Percentiles rank a stretch among this genome's conserved stretches.
Conservation (phyloP, 306 rosid genomes). For the Vachellia pachyceras region DNA sequence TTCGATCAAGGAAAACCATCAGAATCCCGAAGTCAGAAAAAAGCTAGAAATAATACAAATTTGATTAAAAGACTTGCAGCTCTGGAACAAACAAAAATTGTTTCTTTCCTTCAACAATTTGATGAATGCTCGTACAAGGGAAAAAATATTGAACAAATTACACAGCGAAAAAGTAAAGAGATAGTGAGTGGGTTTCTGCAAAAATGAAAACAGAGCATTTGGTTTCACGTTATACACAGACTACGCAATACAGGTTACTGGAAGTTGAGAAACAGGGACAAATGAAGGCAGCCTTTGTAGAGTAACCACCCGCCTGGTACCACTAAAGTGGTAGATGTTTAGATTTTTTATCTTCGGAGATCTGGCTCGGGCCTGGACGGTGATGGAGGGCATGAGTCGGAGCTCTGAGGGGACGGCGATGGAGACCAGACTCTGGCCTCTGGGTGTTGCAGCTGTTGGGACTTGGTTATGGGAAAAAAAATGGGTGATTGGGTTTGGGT, state of each 20-base stretch:
- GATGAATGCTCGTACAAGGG: constrained; percentile 18
- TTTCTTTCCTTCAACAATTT: background rate
- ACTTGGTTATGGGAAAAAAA: too few relatives aligned
- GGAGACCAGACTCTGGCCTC: too few relatives aligned
- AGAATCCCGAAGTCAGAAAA: constrained; percentile 7
- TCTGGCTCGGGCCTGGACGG: too few relatives aligned
- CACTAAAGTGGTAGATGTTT: constrained; percentile 12
- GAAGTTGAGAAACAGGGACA: constrained; percentile 27
- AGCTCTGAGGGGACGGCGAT: too few relatives aligned
- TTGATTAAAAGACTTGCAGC: constrained; percentile 28
- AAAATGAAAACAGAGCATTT: constrained; percentile 56
- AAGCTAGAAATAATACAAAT: constrained; percentile 25
- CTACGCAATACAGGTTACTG: constrained; percentile 38
- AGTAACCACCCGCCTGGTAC: constrained; percentile 28
- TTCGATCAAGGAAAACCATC: background rate
- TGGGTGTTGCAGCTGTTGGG: too few relatives aligned
- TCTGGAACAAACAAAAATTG: constrained; percentile 26
- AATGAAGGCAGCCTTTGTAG: constrained; percentile 50
- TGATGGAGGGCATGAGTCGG: too few relatives aligned
- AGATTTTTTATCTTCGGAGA: constrained; percentile 12
- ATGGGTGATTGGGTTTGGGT: too few relatives aligned
- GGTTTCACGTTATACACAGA: background rate
- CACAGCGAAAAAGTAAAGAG: background rate
- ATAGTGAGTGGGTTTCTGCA: constrained; percentile 21
- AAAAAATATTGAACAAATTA: background rate